Conservation (phyloP, 2,329 filamentous ascomycete species). For the Sporothrix globosa region DNA sequence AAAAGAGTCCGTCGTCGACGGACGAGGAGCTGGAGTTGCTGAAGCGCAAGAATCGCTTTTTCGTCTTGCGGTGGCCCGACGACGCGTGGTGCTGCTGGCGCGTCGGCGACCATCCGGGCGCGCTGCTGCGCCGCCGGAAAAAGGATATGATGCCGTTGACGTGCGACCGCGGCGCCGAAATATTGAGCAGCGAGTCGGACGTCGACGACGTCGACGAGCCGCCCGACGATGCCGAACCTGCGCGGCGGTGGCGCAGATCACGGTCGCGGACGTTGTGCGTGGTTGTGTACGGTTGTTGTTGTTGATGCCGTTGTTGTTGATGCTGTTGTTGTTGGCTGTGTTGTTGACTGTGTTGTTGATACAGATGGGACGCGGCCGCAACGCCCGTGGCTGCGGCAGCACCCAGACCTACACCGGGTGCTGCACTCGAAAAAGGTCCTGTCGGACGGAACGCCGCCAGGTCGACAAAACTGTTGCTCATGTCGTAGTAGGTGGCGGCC, state of each 20-base stretch:
- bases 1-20: conserved; percentile 59
- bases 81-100: conserved; percentile 27
- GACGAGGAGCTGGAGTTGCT: conserved; percentile 59
- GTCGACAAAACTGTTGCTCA: conserved; percentile 23
- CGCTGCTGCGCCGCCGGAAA: conserved; percentile 38
- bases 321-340: conserved; percentile 22
- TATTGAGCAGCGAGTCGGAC: conserved; percentile 44
- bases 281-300: conserved; percentile 10
- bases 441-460: conserved; percentile 17
- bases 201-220: conserved; percentile 43
- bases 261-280: conserved; percentile 13
- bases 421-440: conserved; percentile 32
- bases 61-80: conserved; percentile 40
- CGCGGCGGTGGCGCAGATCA: conserved; percentile 25
- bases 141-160: conserved; percentile 44
- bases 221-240: conserved; percentile 41
- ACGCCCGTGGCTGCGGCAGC: background rate
- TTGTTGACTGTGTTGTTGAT: conserved; percentile 31
- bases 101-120: background rate
- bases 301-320: conserved; percentile 23
- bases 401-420: background rate
- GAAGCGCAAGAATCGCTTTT: conserved; percentile 53
- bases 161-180: conserved; percentile 41
- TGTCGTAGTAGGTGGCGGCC: conserved; percentile 34
- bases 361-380: conserved; percentile 34